Percentiles rank a stretch among this genome's conserved stretches.
phyloP scores from a whole-genome alignment of 2,329 filamentous ascomycete genomes.

The Colletotrichum tofieldiae region DNA sequence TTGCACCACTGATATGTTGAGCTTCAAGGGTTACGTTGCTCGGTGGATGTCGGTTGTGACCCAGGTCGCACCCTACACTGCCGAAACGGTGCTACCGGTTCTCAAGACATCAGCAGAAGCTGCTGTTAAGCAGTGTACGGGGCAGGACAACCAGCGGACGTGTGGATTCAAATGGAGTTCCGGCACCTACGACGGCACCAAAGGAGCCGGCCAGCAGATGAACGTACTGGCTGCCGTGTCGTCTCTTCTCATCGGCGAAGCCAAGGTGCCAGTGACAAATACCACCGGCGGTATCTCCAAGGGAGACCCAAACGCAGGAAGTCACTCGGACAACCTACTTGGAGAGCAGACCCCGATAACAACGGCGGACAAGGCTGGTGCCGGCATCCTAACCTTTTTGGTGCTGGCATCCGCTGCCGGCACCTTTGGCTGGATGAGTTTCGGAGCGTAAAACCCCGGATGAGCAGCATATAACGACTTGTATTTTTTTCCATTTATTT shows the following conservation, averaged over 20 bases:
- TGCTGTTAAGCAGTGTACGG: conserved; percentile 70
- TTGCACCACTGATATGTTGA: conserved; percentile 76
- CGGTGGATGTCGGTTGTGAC: conserved; percentile 70
- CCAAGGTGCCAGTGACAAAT: conserved; percentile 61
- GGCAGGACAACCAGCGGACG: conserved; percentile 61
- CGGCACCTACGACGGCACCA: conserved; percentile 67
- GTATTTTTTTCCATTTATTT: conserved; percentile 27
- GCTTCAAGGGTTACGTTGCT: conserved; percentile 74
- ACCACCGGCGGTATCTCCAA: conserved; percentile 66
- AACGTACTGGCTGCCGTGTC: conserved; percentile 70
- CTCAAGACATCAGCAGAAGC: conserved; percentile 68
- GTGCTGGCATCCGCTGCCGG: conserved; percentile 57
- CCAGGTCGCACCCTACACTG: conserved; percentile 69
- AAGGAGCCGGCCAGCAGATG: conserved; percentile 74
- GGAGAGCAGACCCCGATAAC: conserved; percentile 54
- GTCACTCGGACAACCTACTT: conserved; percentile 54
- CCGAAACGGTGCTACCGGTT: conserved; percentile 64
- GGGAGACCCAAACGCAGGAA: conserved; percentile 61
- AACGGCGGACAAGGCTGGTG: conserved; percentile 63
- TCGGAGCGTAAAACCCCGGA: conserved; percentile 51
- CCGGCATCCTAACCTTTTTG: conserved; percentile 64
- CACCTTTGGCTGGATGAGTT: conserved; percentile 66
- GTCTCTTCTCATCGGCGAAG: conserved; percentile 63
- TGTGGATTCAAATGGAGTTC: conserved; percentile 72
- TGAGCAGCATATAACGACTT: conserved; percentile 32